Percentiles rank a stretch among this genome's conserved stretches.
Evolutionary conservation across 768 basidiomycete species (phyloP).

Genomic region (Pleurotus djamor): DNA sequence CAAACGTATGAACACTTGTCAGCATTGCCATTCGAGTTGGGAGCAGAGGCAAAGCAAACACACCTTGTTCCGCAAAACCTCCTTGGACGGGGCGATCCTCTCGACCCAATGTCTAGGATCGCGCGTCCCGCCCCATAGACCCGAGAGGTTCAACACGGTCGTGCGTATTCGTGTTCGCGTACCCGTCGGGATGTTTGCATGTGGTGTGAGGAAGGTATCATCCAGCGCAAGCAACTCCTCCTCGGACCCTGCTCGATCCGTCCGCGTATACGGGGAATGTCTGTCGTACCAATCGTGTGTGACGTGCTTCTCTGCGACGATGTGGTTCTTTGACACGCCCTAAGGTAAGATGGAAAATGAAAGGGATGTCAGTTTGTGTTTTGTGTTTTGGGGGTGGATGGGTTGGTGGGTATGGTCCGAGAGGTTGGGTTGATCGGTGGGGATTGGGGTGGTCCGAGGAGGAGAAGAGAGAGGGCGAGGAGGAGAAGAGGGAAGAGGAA

Average conservation of each 20-base stretch:
- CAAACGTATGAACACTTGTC: no score
- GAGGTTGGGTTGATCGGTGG: no score
- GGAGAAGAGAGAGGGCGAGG: no score
- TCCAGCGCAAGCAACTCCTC: slow-evolving; percentile 46
- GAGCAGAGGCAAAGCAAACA: no score
- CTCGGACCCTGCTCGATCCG: slow-evolving; percentile 49
- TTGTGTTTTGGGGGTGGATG: no score
- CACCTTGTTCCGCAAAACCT: slow-evolving; percentile 48
- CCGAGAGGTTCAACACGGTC: slow-evolving; percentile 46
- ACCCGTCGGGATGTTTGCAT: slow-evolving; percentile 54
- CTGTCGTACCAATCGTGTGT: slow-evolving; percentile 47
- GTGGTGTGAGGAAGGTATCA: slow-evolving; percentile 18
- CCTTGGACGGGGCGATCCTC: slow-evolving; percentile 54
- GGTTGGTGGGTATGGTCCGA: no score
- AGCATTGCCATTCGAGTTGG: no score
- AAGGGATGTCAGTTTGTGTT: neutral
- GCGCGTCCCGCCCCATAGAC: slow-evolving; percentile 60
- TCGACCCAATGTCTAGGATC: slow-evolving; percentile 48
- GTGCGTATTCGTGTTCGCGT: no score
- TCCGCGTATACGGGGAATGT: slow-evolving; percentile 41
- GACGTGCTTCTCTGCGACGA: neutral
- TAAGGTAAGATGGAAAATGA: neutral
- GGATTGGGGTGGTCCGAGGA: no score
- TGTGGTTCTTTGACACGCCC: slow-evolving; percentile 5
- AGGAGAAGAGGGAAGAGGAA: neutral